Evolutionary conservation across 176 grass and related monocot species (phyloP).

Genomic region (Aegilops sharonensis): DNA sequence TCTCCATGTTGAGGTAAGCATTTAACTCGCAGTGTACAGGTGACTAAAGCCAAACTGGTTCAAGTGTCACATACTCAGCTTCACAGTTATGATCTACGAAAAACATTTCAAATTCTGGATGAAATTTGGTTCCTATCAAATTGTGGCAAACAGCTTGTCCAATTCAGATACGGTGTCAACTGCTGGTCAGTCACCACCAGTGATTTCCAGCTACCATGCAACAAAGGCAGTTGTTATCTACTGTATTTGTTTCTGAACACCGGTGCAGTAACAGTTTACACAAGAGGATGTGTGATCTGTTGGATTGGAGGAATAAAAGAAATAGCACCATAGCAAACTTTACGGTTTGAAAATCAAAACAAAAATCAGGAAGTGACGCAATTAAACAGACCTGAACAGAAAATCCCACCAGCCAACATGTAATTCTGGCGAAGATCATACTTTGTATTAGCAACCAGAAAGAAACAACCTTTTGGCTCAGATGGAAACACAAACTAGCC

Average conservation of each 20-base stretch:
- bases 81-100: not conserved
- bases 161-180: not conserved
- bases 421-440: not conserved
- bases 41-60: not conserved
- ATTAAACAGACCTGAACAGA: not conserved
- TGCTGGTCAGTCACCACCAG: not conserved
- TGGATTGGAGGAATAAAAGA: not conserved
- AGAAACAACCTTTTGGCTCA: not conserved
- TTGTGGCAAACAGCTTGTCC: too few relatives aligned
- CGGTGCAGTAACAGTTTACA: not conserved
- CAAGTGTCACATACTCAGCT: not conserved
- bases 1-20: not conserved
- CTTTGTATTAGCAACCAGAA: not conserved
- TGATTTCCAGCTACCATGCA: not conserved
- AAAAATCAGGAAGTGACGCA: not conserved
- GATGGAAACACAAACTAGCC: not conserved
- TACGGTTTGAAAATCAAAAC: not conserved
- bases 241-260: not conserved
- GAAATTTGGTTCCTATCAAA: too few relatives aligned
- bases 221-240: not conserved
- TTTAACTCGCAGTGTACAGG: not conserved
- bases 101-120: not conserved
- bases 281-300: not conserved
- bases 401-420: not conserved
- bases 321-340: not conserved